Evolutionary conservation across 176 grass and related monocot species (phyloP).

Genomic region (Rhipidocladum racemiflorum): DNA sequence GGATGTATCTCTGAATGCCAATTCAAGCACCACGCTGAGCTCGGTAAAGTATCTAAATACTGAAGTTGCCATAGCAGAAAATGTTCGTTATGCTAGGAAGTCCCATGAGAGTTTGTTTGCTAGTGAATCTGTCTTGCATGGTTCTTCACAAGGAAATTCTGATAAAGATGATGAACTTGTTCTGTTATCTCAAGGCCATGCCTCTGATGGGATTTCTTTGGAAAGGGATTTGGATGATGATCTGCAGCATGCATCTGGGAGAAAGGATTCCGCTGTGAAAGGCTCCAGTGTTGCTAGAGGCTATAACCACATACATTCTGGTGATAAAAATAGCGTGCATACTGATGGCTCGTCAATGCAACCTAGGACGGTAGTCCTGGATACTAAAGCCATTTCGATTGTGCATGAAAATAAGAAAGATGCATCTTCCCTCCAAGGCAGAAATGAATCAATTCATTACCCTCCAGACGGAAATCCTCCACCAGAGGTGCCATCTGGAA

Average conservation of each 20-base stretch:
- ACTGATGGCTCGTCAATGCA: slow-evolving; percentile 35
- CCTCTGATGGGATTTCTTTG: slow-evolving; percentile 16
- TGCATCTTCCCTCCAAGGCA: slow-evolving; percentile 35
- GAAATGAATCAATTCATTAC: slow-evolving; percentile 40
- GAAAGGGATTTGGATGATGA: slow-evolving; percentile 38
- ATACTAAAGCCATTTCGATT: slow-evolving; percentile 29
- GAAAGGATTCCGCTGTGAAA: slow-evolving; percentile 43
- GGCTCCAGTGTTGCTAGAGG: slow-evolving; percentile 32
- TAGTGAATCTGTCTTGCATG: slow-evolving; percentile 39
- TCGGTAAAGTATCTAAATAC: slow-evolving; percentile 43
- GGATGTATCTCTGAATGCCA: slow-evolving; percentile 55
- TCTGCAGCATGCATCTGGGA: slow-evolving; percentile 43
- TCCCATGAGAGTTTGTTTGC: slow-evolving; percentile 36
- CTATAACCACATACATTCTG: slow-evolving; percentile 44
- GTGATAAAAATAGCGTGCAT: slow-evolving; percentile 36
- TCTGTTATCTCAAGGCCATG: slow-evolving; percentile 39
- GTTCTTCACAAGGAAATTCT: slow-evolving; percentile 47
- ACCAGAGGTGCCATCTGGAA: slow-evolving; percentile 24
- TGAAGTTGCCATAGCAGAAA: slow-evolving; percentile 40
- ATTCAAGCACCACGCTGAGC: slow-evolving; percentile 23
- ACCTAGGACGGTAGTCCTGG: slow-evolving; percentile 24
- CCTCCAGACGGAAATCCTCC: slow-evolving; percentile 34
- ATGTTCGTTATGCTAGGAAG: slow-evolving; percentile 40
- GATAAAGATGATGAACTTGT: slow-evolving; percentile 41
- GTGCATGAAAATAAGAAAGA: slow-evolving; percentile 38